Conservation (phyloP, 805 yeast genomes). For the Metschnikowia lochheadii region DNA sequence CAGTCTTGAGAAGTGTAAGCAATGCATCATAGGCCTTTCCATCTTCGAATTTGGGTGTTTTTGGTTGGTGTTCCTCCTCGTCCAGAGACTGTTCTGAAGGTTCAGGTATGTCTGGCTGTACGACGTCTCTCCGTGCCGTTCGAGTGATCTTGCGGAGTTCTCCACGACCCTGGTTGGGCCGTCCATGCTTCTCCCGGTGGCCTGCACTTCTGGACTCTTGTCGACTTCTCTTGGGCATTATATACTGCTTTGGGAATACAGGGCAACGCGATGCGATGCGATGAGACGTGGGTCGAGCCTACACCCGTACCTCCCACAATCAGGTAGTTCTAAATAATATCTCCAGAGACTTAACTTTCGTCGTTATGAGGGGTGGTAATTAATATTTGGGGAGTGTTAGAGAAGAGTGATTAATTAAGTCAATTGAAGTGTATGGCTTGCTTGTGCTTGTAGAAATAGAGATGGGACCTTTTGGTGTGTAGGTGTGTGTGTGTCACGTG, state of each 20-base stretch:
- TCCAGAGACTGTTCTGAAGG: constrained; percentile 14
- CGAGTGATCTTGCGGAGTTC: constrained; percentile 59
- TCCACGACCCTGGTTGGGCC: constrained; percentile 51
- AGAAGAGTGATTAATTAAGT: too few species aligned
- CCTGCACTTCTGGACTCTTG: background rate
- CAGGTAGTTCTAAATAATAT: background rate
- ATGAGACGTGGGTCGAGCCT: background rate
- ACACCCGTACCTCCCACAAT: background rate
- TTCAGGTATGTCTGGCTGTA: constrained; percentile 13
- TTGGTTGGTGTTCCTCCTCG: constrained; percentile 13
- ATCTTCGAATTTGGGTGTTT: constrained; percentile 17
- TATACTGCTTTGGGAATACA: background rate
- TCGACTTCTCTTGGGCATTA: constrained; percentile 1
- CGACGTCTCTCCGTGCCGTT: constrained; percentile 39
- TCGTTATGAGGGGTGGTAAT: too few species aligned
- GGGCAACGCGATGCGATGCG: constrained; percentile 9
- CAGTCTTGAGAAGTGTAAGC: constrained; percentile 51
- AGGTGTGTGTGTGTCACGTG: too few species aligned
- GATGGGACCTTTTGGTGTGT: too few species aligned
- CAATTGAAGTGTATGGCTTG: too few species aligned
- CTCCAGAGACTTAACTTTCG: too few species aligned
- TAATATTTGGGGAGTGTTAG: too few species aligned
- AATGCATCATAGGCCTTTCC: constrained; percentile 64
- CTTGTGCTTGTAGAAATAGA: too few species aligned
- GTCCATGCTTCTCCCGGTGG: background rate